Evolutionary conservation across 2,329 filamentous ascomycete species (phyloP).

Genomic region (Hymenoscyphus fructigenus): DNA sequence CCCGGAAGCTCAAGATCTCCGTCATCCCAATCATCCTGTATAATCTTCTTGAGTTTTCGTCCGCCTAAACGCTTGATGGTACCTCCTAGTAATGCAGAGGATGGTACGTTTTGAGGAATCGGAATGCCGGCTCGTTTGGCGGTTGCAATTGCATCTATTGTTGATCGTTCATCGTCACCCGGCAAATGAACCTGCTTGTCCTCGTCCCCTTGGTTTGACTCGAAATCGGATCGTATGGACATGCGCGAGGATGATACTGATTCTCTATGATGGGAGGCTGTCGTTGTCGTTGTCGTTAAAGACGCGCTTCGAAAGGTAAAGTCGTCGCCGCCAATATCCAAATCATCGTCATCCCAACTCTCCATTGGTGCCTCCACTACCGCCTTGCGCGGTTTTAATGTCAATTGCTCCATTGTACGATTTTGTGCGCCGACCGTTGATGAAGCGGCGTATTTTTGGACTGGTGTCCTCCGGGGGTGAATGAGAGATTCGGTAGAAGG

Average conservation of each 20-base stretch:
- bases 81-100: constrained; percentile 85
- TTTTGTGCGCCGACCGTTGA: not conserved
- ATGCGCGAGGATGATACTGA: constrained; percentile 81
- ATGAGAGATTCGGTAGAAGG: constrained; percentile 15
- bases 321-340: constrained; percentile 68
- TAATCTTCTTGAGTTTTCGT: constrained; percentile 68
- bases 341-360: constrained; percentile 77
- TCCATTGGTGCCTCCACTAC: constrained; percentile 62
- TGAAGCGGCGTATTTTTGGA: not conserved
- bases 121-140: constrained; percentile 90
- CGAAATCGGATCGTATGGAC: constrained; percentile 80
- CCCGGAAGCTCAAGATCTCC: constrained; percentile 71
- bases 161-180: constrained; percentile 81
- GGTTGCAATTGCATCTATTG: constrained; percentile 79
- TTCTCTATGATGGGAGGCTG: constrained; percentile 60
- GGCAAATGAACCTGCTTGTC: constrained; percentile 85
- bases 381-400: constrained; percentile 35
- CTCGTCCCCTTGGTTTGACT: constrained; percentile 74
- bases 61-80: constrained; percentile 88
- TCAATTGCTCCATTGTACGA: constrained; percentile 34
- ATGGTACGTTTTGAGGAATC: constrained; percentile 80
- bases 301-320: constrained; percentile 54
- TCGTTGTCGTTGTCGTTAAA: constrained; percentile 38
- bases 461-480: not conserved
- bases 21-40: constrained; percentile 80